phyloP scores from a whole-genome alignment of 257 asterid species.

The Cordia subcordata region DNA sequence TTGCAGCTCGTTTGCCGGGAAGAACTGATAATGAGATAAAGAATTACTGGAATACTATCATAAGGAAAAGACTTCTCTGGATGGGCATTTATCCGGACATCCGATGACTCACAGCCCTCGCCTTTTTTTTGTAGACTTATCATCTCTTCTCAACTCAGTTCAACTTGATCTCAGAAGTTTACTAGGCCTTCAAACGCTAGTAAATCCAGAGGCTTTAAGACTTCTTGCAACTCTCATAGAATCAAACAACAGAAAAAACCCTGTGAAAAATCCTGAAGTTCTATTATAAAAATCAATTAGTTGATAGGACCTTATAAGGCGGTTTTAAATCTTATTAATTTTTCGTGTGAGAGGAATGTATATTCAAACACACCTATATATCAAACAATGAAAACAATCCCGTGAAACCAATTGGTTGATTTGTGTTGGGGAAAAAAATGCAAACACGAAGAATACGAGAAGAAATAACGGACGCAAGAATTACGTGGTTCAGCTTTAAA shows the following conservation, averaged over 20 bases:
- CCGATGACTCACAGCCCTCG: conserved; percentile 81
- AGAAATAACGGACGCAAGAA: too few species aligned
- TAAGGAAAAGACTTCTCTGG: conserved; percentile 61
- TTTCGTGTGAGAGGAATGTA: too few species aligned
- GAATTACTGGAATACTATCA: conserved; percentile 85
- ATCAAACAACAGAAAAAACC: conserved; percentile 29
- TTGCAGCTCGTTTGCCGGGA: conserved; percentile 77
- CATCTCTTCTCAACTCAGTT: conserved; percentile 50
- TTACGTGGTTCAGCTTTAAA: too few species aligned
- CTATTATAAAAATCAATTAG: too few species aligned
- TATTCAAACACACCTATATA: too few species aligned
- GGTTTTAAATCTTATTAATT: too few species aligned
- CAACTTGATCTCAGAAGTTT: conserved; percentile 51
- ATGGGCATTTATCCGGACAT: conserved; percentile 86
- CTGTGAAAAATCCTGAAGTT: too few species aligned
- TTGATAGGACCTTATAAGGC: too few species aligned
- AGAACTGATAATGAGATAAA: conserved; percentile 85
- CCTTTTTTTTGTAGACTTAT: conserved; percentile 54
- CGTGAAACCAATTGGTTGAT: too few species aligned
- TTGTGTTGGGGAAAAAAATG: too few species aligned
- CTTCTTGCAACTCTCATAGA: conserved; percentile 43
- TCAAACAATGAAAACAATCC: too few species aligned
- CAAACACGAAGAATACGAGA: too few species aligned
- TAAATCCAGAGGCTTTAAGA: conserved; percentile 55
- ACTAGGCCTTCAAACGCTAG: conserved; percentile 60